Percentiles rank a stretch among this genome's conserved stretches.
These are phyloP conservation scores for Thymus mandschuricus DNA, from an alignment of 257 asterid genomes.

Conservation along the genomic window DNA sequence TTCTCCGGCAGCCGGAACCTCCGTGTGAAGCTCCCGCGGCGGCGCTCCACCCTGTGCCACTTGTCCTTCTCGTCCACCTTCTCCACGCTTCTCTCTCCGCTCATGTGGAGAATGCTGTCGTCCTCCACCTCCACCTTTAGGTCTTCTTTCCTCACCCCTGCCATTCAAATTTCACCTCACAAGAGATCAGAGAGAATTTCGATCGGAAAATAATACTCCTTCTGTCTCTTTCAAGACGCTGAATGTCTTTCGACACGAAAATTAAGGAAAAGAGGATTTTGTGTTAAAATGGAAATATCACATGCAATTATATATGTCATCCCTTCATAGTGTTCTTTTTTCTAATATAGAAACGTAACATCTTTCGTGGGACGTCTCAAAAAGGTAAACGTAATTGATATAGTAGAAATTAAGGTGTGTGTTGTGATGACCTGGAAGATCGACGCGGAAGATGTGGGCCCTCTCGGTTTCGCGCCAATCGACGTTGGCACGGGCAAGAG, in stretches of 20 bases:
- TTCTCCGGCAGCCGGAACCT: conserved; percentile 47
- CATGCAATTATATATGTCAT: no score
- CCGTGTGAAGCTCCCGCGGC: conserved; percentile 35
- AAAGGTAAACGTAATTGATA: no score
- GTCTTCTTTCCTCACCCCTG: conserved; percentile 44
- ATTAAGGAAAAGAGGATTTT: no score
- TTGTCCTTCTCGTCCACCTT: conserved; percentile 35
- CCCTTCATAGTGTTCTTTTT: no score
- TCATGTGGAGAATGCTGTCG: conserved; percentile 32
- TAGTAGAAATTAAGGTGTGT: no score
- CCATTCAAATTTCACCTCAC: not conserved
- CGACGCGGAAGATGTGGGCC: conserved; percentile 47
- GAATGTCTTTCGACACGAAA: no score
- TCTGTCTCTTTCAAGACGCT: no score
- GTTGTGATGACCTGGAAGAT: conserved; percentile 42
- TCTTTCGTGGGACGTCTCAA: no score
- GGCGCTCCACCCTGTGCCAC: conserved; percentile 47
- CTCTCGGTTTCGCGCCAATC: conserved; percentile 50
- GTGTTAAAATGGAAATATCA: no score
- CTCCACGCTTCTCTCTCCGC: conserved; percentile 38
- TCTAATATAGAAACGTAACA: no score
- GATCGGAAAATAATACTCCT: no score
- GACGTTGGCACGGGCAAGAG: conserved; percentile 40
- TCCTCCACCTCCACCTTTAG: conserved; percentile 49
- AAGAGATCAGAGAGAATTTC: no score